Evolutionary conservation across 495 filamentous ascomycete genomes (phyloP), one percentile per base, ranked within the genome.

Genomic region (Trichoderma reesei): DNA sequence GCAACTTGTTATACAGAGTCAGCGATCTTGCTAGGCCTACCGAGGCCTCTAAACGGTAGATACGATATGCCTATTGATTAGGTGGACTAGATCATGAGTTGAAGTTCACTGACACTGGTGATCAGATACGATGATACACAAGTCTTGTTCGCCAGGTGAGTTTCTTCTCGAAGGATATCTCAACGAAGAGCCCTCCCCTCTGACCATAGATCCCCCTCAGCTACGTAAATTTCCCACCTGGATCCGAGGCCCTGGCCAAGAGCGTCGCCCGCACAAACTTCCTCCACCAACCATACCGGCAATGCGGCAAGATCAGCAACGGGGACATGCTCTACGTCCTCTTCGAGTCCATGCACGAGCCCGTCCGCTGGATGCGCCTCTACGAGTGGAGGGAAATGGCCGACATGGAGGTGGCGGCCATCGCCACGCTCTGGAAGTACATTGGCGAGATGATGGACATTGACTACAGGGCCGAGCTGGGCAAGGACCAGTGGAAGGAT

Each of bases 281-380:
- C 68, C 75, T 90, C 20, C 88, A 90, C 67, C 76, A 75, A 59
- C 71, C 73, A n/a, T 89, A 88, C 70, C 75, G 78, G 13, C 75
- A 79, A 41, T 72, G 79, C 2, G 85, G 85, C 44, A 80, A 80
- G 64, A 90, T 90, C 66, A 73, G 73, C 16, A 82, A 89, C 34
- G 76, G 80, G 13, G 87, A 90, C 65, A 79, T 90, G 72, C 77
- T 90, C 2, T 90, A 87, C 72, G 89, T 86, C 2, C 78, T 90
- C 0, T 79, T 77, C 13, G 77, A 88, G 0, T 89, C 88, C 69
- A 79, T 84, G 1, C 68, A 77, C 1, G 80, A 89, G 66, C 86
- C 85, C 0, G 72, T 81, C 54, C 72, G 77, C 6, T 90, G 86
- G 73, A 79, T 85, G 16, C 68, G 75, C 9, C 67, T 70, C 6